Evolutionary conservation across 306 rosid species (phyloP).

Genomic region (Mimosa bimucronata): DNA sequence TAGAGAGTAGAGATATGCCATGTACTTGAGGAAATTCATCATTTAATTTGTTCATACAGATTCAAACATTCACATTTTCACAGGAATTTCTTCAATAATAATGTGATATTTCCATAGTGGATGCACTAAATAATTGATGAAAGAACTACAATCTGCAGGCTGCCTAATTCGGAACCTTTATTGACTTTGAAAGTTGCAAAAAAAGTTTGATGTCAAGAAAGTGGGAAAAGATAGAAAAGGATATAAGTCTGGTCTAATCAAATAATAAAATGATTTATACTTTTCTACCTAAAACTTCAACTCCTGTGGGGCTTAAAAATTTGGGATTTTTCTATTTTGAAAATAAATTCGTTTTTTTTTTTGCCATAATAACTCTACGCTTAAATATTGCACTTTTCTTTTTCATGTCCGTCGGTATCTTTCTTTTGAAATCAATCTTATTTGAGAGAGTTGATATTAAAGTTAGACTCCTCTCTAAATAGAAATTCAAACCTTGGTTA

Average conservation of each 20-base stretch:
- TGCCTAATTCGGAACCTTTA: slow-evolving; percentile 26
- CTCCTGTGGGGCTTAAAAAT: neutral
- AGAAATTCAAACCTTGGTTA: too few relatives aligned
- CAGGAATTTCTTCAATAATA: slow-evolving; percentile 1
- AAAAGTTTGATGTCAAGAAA: slow-evolving; percentile 8
- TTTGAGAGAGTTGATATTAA: too few relatives aligned
- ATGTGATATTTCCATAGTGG: neutral
- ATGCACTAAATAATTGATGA: neutral
- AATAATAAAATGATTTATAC: slow-evolving; percentile 22
- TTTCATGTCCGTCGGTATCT: too few relatives aligned
- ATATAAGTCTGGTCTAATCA: slow-evolving; percentile 11
- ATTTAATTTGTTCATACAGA: neutral
- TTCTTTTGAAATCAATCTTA: too few relatives aligned
- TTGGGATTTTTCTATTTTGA: neutral
- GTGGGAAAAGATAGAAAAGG: slow-evolving; percentile 1
- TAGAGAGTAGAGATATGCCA: neutral
- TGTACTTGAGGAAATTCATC: neutral
- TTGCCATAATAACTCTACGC: neutral
- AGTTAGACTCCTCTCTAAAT: too few relatives aligned
- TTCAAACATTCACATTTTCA: neutral
- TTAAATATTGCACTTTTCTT: neutral
- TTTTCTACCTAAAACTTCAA: slow-evolving; percentile 22
- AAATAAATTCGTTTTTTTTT: neutral
- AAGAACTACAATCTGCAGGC: neutral
- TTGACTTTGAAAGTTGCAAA: slow-evolving; percentile 26